Percentiles rank a stretch among this genome's conserved stretches.
phyloP scores from a whole-genome alignment of 139 green algal species.

The Picochlorum sp. region DNA sequence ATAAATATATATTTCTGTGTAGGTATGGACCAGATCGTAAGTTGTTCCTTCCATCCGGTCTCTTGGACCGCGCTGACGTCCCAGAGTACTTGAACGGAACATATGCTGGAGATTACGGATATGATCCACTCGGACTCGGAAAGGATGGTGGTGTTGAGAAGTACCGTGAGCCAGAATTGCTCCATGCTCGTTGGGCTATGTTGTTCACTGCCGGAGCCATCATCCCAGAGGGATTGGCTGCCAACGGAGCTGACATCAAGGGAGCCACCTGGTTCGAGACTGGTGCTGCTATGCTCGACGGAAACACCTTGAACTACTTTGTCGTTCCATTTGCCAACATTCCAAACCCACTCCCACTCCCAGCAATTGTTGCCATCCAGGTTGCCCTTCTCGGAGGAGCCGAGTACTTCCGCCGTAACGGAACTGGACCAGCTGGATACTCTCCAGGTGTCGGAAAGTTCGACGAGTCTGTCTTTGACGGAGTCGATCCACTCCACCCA shows the following conservation, averaged over 20 bases:
- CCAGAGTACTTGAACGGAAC: conserved; percentile 80
- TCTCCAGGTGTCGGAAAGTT: conserved; percentile 88
- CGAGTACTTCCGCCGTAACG: conserved; percentile 69
- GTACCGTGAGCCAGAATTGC: conserved; percentile 85
- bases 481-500: conserved; percentile 87
- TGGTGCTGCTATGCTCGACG: conserved; percentile 85
- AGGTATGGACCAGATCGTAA: conserved; percentile 62
- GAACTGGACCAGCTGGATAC: conserved; percentile 79
- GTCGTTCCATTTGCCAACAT: conserved; percentile 81
- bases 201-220: conserved; percentile 91
- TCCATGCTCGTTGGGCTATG: conserved; percentile 97
- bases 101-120: conserved; percentile 86
- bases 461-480: conserved; percentile 71
- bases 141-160: conserved; percentile 77
- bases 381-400: conserved; percentile 77
- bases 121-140: conserved; percentile 87
- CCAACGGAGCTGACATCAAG: conserved; percentile 79
- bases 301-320: conserved; percentile 91
- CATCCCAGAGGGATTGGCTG: conserved; percentile 90
- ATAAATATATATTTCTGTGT: background rate
- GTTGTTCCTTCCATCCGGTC: conserved; percentile 79
- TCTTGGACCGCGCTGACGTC: conserved; percentile 70
- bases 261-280: conserved; percentile 92
- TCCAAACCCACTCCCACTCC: conserved; percentile 82
- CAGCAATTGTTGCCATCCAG: conserved; percentile 67